Evolutionary conservation across 1,284 basidiomycete genomes (phyloP).

Genomic region (Ganoderma lucidum): DNA sequence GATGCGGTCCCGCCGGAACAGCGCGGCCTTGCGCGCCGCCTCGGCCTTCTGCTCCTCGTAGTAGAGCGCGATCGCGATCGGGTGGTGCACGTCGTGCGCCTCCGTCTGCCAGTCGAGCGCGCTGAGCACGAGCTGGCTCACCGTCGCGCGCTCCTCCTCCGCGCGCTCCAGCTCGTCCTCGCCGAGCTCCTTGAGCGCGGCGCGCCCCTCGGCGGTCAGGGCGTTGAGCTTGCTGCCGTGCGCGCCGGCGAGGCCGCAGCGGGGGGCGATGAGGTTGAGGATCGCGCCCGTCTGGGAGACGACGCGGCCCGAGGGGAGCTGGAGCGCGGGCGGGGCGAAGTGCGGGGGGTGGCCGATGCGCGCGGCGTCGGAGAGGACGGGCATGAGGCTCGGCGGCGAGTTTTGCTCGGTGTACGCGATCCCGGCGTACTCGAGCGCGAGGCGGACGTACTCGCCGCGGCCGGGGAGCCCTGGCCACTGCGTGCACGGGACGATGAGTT

Average conservation of each 20-base stretch:
- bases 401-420: slow-evolving; percentile 47
- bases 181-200: slow-evolving; percentile 21
- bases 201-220: slow-evolving; percentile 33
- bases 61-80: slow-evolving; percentile 44
- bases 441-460: slow-evolving; percentile 55
- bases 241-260: slow-evolving; percentile 46
- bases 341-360: slow-evolving; percentile 41
- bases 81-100: slow-evolving; percentile 49
- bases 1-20: slow-evolving; percentile 51
- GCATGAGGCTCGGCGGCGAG: slow-evolving; percentile 32
- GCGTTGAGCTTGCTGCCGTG: slow-evolving; percentile 30
- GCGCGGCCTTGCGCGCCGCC: slow-evolving; percentile 41
- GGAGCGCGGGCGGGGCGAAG: slow-evolving; percentile 49
- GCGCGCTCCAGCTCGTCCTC: slow-evolving; percentile 36
- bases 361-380: slow-evolving; percentile 29
- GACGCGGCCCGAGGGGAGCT: slow-evolving; percentile 42
- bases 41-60: slow-evolving; percentile 59
- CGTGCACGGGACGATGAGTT: background rate
- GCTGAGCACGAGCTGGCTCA: slow-evolving; percentile 54
- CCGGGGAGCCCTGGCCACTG: slow-evolving; percentile 52
- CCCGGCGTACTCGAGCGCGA: slow-evolving; percentile 52
- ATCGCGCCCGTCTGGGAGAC: slow-evolving; percentile 53
- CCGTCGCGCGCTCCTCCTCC: slow-evolving; percentile 40
- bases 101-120: slow-evolving; percentile 53
- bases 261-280: slow-evolving; percentile 51